A percentile compares a stretch with the other conserved stretches of the same genome.
Evolutionary conservation across 2,329 filamentous ascomycete species (phyloP).

Genomic region (Colletotrichum sp.): DNA sequence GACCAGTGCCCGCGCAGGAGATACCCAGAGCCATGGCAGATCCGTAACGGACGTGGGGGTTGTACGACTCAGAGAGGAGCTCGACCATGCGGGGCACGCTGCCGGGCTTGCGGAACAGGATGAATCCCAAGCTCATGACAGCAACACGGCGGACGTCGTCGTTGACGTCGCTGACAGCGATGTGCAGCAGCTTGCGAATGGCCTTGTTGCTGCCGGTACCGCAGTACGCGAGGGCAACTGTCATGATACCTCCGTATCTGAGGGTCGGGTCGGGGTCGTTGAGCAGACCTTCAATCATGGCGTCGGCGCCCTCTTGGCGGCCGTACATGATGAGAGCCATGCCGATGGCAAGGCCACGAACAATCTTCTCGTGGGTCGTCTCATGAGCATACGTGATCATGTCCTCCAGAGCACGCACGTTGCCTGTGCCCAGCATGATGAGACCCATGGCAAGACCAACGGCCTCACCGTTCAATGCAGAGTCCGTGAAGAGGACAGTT

Average conservation of each 20-base stretch:
- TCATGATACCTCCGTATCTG: constrained; percentile 97
- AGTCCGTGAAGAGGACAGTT: constrained; percentile 88
- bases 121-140: constrained; percentile 97
- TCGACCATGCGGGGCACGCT: constrained; percentile 99
- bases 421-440: constrained; percentile 98
- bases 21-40: constrained; percentile 99
- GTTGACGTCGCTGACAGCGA: constrained; percentile 96
- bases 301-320: constrained; percentile 91
- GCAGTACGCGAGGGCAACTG: constrained; percentile 96
- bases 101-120: constrained; percentile 95
- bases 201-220: constrained; percentile 99
- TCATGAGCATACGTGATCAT: constrained; percentile 99
- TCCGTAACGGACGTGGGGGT: constrained; percentile 96
- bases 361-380: constrained; percentile 98
- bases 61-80: constrained; percentile 96
- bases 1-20: constrained; percentile 92
- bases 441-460: constrained; percentile 96
- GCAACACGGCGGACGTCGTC: constrained; percentile 96
- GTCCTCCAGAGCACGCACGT: constrained; percentile 88
- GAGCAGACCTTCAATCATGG: constrained; percentile 90
- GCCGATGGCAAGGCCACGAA: constrained; percentile 90
- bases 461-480: constrained; percentile 94
- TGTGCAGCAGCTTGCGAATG: constrained; percentile 91
- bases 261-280: constrained; percentile 93
- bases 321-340: constrained; percentile 99